These are phyloP conservation scores for Neonectria hederae DNA, from an alignment of 2,329 filamentous ascomycete species.

Conservation along the genomic window DNA sequence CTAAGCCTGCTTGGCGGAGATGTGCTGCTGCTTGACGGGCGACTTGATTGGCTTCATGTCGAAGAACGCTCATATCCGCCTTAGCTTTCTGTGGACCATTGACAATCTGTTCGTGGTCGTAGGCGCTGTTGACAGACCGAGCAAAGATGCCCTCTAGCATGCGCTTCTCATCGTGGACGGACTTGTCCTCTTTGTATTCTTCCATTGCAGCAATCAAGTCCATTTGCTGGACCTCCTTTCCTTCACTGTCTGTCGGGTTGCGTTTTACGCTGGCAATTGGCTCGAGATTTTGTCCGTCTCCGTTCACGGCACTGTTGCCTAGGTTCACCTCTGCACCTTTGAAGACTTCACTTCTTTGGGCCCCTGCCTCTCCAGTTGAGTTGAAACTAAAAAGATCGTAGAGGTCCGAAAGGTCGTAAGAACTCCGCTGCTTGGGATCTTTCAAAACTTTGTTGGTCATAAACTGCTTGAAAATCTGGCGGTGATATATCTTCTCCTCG, in stretches of 20 bases:
- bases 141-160: conserved; percentile 92
- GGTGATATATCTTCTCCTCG: conserved; percentile 98
- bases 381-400: conserved; percentile 85
- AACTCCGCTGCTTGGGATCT: conserved; percentile 92
- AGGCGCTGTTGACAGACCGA: conserved; percentile 85
- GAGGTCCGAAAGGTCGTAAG: conserved; percentile 88
- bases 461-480: conserved; percentile 98
- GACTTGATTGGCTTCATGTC: conserved; percentile 81
- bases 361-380: conserved; percentile 63
- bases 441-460: conserved; percentile 95
- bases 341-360: conserved; percentile 88
- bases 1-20: conserved; percentile 76
- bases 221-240: conserved; percentile 60
- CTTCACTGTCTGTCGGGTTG: conserved; percentile 28
- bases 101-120: conserved; percentile 93
- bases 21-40: conserved; percentile 81
- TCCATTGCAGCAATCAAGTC: conserved; percentile 72
- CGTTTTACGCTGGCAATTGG: conserved; percentile 19
- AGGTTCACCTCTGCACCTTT: conserved; percentile 79
- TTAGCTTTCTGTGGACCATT: conserved; percentile 76
- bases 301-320: conserved; percentile 16
- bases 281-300: conserved; percentile 10
- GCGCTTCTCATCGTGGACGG: conserved; percentile 71
- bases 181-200: conserved; percentile 65
- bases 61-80: conserved; percentile 81